Evolutionary conservation across 495 filamentous ascomycete genomes (phyloP).

Genomic region (Pyrenopolyporus hunteri): DNA sequence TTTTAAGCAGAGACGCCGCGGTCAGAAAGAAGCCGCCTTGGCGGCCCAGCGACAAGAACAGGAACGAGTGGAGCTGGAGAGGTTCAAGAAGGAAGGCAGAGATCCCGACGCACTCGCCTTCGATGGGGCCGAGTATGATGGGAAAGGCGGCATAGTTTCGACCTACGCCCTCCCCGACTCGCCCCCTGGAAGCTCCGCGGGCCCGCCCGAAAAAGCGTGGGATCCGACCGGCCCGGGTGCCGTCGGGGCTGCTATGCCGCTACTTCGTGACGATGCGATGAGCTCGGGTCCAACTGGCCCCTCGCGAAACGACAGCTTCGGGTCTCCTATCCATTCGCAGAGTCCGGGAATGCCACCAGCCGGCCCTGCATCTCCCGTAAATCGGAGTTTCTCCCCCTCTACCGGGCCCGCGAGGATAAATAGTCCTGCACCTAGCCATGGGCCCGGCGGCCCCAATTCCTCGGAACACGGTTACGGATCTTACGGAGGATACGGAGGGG

Average conservation of each 20-base stretch:
- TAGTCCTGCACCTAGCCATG: conserved; percentile 19
- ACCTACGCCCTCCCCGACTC: conserved; percentile 47
- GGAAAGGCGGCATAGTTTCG: conserved; percentile 35
- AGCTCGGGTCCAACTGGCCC: conserved; percentile 36
- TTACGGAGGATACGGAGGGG: neutral
- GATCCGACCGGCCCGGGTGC: conserved; percentile 39
- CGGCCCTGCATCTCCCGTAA: conserved; percentile 32
- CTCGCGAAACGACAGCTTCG: conserved; percentile 30
- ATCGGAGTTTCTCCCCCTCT: conserved; percentile 42
- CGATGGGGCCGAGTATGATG: conserved; percentile 49
- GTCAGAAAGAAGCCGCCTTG: conserved; percentile 65
- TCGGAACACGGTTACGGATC: neutral
- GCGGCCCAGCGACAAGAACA: conserved; percentile 60
- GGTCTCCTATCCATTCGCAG: conserved; percentile 33
- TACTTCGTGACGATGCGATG: conserved; percentile 41
- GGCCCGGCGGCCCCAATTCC: conserved; percentile 28
- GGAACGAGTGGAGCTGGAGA: conserved; percentile 69
- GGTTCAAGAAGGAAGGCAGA: conserved; percentile 54
- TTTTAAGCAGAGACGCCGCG: conserved; percentile 69
- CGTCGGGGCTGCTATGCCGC: conserved; percentile 42
- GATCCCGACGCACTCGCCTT: conserved; percentile 52
- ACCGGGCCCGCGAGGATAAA: conserved; percentile 29
- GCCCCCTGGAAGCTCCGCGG: conserved; percentile 41
- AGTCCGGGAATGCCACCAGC: too few species aligned
- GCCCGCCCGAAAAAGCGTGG: conserved; percentile 35